phyloP scores from a whole-genome alignment of 2,329 filamentous ascomycete species.

The Trichophyton equinum region DNA sequence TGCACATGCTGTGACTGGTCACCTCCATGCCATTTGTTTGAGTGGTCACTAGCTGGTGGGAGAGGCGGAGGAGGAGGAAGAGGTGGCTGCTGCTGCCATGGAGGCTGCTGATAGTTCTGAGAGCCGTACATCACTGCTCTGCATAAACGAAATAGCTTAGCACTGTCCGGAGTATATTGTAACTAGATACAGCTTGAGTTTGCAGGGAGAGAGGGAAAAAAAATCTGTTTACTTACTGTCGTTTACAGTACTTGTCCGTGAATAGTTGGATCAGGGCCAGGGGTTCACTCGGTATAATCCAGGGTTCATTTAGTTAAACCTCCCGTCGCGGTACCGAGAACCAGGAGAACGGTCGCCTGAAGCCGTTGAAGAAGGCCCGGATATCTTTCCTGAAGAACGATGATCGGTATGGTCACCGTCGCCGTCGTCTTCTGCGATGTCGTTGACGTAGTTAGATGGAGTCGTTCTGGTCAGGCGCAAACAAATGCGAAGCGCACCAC shows the following conservation, averaged over 20 bases:
- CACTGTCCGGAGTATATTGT: background rate
- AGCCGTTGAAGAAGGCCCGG: background rate
- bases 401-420: background rate
- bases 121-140: slow-evolving; percentile 25
- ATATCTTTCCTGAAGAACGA: background rate
- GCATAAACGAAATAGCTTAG: background rate
- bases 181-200: background rate
- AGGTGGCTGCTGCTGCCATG: slow-evolving; percentile 24
- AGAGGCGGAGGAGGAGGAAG: slow-evolving; percentile 13
- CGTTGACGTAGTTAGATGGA: background rate
- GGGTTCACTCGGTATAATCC: background rate
- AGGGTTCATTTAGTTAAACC: slow-evolving; percentile 1
- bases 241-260: background rate
- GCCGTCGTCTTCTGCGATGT: background rate
- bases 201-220: too few relatives aligned
- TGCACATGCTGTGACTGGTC: slow-evolving; percentile 15
- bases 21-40: slow-evolving; percentile 30
- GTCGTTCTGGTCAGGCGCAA: background rate
- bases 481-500: background rate
- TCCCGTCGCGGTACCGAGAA: background rate
- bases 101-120: slow-evolving; percentile 22
- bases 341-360: background rate
- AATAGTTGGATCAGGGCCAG: background rate
- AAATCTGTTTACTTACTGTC: background rate
- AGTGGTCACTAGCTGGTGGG: slow-evolving; percentile 15